Conservation (phyloP, 2,329 filamentous ascomycete species). For the Nothomitra cinnamomea region DNA sequence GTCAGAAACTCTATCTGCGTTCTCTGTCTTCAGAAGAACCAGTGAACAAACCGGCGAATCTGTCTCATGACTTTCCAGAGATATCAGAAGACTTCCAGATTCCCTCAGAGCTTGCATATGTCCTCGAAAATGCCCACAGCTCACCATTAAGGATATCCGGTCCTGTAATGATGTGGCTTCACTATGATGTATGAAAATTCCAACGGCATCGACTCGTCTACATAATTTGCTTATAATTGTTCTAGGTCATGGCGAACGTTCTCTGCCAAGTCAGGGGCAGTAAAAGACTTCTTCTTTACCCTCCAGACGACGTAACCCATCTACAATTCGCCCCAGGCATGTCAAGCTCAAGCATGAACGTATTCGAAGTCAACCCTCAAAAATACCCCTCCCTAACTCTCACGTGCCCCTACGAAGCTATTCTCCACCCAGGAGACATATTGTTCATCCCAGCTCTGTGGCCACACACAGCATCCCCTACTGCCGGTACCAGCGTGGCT, state of each 20-base stretch:
- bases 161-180: slow-evolving; percentile 72
- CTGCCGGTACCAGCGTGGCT: slow-evolving; percentile 44
- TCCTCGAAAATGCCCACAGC: slow-evolving; percentile 51
- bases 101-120: slow-evolving; percentile 41
- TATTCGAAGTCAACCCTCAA: slow-evolving; percentile 32
- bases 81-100: slow-evolving; percentile 54
- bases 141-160: slow-evolving; percentile 68
- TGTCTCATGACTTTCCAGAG: slow-evolving; percentile 53
- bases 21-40: slow-evolving; percentile 55
- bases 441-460: slow-evolving; percentile 71
- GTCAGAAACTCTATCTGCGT: slow-evolving; percentile 58
- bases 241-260: slow-evolving; percentile 54
- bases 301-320: slow-evolving; percentile 53
- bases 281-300: slow-evolving; percentile 62
- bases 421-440: slow-evolving; percentile 54
- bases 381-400: slow-evolving; percentile 13
- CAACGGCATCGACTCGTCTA: neutral
- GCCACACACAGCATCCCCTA: slow-evolving; percentile 58
- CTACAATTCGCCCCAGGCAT: slow-evolving; percentile 59
- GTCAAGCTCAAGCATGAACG: slow-evolving; percentile 62
- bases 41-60: slow-evolving; percentile 48
- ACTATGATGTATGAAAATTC: slow-evolving; percentile 48
- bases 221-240: slow-evolving; percentile 27
- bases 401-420: slow-evolving; percentile 49
- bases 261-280: slow-evolving; percentile 62